Percentiles rank a stretch among this genome's conserved stretches.
Evolutionary conservation across 2,329 filamentous ascomycete species (phyloP).

Genomic region (Bipolaris oryzae): DNA sequence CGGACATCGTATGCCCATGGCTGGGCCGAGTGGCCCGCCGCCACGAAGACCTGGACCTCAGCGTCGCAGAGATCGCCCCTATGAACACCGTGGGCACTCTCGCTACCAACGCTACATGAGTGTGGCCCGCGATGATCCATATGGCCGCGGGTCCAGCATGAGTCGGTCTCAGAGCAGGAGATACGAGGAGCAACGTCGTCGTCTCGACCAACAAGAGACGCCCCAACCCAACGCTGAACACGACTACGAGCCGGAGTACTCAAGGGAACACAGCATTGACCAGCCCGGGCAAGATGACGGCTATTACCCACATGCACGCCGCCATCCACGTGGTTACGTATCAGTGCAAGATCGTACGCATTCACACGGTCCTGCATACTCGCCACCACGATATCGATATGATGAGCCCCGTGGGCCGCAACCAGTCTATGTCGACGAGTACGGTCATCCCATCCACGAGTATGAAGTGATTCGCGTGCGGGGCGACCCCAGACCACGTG

Average conservation of each 20-base stretch:
- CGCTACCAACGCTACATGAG: constrained; percentile 47
- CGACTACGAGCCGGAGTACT: constrained; percentile 37
- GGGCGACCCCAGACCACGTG: constrained; percentile 26
- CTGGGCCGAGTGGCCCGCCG: constrained; percentile 28
- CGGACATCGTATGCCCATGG: constrained; percentile 34
- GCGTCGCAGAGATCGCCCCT: constrained; percentile 41
- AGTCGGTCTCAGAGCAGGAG: constrained; percentile 43
- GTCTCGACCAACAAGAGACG: constrained; percentile 46
- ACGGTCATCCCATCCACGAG: constrained; percentile 36
- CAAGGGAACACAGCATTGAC: constrained; percentile 43
- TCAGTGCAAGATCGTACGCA: constrained; percentile 42
- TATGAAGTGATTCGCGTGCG: constrained; percentile 44
- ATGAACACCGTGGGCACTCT: constrained; percentile 42
- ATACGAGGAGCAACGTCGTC: constrained; percentile 46
- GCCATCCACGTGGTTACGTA: constrained; percentile 38
- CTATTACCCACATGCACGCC: constrained; percentile 29
- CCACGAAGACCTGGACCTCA: constrained; percentile 36
- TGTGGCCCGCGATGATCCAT: constrained; percentile 43
- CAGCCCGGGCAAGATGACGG: constrained; percentile 35
- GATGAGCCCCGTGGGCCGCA: constrained; percentile 36
- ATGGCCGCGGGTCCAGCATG: constrained; percentile 43
- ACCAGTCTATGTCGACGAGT: constrained; percentile 42
- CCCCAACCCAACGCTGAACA: constrained; percentile 40
- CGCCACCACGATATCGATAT: constrained; percentile 40
- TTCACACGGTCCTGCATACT: constrained; percentile 29